Conservation (phyloP, 352 stramenopile genomes). For the Peronosclerospora sorghi region DNA sequence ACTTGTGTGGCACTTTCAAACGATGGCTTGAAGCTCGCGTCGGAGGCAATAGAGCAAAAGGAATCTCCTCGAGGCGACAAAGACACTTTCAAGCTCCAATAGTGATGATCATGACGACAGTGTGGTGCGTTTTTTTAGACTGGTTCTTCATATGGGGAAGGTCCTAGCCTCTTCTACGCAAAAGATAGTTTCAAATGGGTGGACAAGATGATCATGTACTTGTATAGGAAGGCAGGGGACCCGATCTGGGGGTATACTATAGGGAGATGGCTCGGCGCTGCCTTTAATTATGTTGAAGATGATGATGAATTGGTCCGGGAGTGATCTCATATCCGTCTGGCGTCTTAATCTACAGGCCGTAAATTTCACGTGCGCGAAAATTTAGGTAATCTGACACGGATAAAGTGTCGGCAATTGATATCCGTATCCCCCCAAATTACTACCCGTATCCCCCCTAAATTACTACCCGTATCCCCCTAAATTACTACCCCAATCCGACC, state of each 20-base stretch:
- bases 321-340: constrained; percentile 89
- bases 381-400: constrained; percentile 88
- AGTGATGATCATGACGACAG: constrained; percentile 34
- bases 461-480: too few species aligned
- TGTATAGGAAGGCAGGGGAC: constrained; percentile 84
- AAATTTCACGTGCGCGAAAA: constrained; percentile 93
- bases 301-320: constrained; percentile 91
- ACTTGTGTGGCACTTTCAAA: constrained; percentile 88
- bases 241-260: constrained; percentile 89
- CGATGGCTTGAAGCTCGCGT: constrained; percentile 82
- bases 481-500: too few species aligned
- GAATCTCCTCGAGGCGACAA: constrained; percentile 85
- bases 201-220: constrained; percentile 95
- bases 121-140: constrained; percentile 78
- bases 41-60: constrained; percentile 87
- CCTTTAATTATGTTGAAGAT: constrained; percentile 68
- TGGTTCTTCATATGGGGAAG: constrained; percentile 92
- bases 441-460: too few species aligned
- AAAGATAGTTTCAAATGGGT: constrained; percentile 83
- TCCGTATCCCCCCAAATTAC: too few species aligned
- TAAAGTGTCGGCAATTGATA: too few species aligned
- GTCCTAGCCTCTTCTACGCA: constrained; percentile 90
- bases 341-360: constrained; percentile 76
- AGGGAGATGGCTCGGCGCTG: constrained; percentile 87
- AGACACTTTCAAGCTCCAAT: constrained; percentile 44